Evolutionary conservation across 768 basidiomycete genomes (phyloP).

Genomic region (Clitopilus hobsonii): DNA sequence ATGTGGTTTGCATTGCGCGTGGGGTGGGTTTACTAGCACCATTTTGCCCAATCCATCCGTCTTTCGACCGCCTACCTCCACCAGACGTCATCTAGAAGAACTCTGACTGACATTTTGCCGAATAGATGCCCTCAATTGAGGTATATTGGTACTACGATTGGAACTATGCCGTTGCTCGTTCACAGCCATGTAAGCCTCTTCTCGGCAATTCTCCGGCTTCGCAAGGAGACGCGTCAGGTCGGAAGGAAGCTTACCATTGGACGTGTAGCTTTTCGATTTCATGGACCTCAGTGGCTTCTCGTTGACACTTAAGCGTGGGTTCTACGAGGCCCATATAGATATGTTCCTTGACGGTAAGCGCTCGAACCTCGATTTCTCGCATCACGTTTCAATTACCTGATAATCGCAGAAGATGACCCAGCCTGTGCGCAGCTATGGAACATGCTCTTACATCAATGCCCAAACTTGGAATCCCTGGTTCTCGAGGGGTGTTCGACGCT

Average conservation of each 20-base stretch:
- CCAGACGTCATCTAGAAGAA: background rate
- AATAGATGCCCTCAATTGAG: slow-evolving; percentile 57
- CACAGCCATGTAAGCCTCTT: slow-evolving; percentile 55
- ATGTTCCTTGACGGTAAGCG: slow-evolving; percentile 47
- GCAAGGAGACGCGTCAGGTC: slow-evolving; percentile 4
- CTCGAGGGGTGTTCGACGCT: slow-evolving; percentile 51
- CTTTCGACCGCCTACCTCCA: background rate
- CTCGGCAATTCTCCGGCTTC: too few species aligned
- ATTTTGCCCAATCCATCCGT: background rate
- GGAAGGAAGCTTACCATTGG: background rate
- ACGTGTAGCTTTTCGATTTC: slow-evolving; percentile 63
- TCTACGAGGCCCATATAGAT: slow-evolving; percentile 59
- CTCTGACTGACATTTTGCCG: slow-evolving; percentile 5
- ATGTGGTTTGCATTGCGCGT: slow-evolving; percentile 76
- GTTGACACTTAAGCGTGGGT: slow-evolving; percentile 53
- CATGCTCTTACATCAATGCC: slow-evolving; percentile 64
- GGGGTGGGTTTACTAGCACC: slow-evolving; percentile 39
- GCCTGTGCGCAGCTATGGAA: slow-evolving; percentile 56
- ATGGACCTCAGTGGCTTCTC: slow-evolving; percentile 57
- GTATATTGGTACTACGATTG: slow-evolving; percentile 59
- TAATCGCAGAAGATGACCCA: slow-evolving; percentile 42
- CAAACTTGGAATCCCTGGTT: slow-evolving; percentile 59
- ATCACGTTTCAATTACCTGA: background rate
- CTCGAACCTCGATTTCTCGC: background rate
- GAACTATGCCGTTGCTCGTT: slow-evolving; percentile 49